Base-by-base conservation (phyloP, 306 rosid genomes). In the Fragaria ananassa region DNA sequence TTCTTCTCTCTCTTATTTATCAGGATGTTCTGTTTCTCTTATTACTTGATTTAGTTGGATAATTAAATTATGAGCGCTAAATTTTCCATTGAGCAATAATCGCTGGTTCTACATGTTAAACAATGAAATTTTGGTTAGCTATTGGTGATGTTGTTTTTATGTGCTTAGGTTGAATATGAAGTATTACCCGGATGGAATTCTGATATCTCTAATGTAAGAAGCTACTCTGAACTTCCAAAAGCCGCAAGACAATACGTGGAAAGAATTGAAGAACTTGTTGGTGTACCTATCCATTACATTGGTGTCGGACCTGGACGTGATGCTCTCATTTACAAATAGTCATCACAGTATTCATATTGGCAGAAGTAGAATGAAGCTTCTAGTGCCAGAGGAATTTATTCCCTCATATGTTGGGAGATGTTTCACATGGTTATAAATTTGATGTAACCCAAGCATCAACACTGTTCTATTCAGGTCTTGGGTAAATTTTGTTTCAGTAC, bases 251-350 rank as follows among this genome's bases (percentile, higher is more conserved):
- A 65, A 50, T 95, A 91, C 8, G 93, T 95, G 74, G 89, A 91
- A 86, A 91, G 98, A 89, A 88, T 96, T 69, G 98, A 92, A 85
- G 92, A 96, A 81, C 97, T 91, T 44, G 90, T 83, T 35, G 97
- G 96, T 37, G 81, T 92, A 68, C 99, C 99, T 17, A 78, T 95
- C 74, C 91, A 92, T 84, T 95, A 95, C 86, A 85, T 92, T 60
- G 99, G 99, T 78, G 92, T 95, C 51, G 93, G 99, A 10, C 97
- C 98, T 31, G 97, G 99, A 66, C 97, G 99, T 2, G 99, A 95
- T 81, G 98, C 99, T 8, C 93, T 95, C 76, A 87, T 95, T 41
- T 86, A 65, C 83, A 95, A 95, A 77, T 95, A 83, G 83, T 67
- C 25, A 21, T n/a, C n/a, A n/a, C n/a, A n/a, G n/a, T 44, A 5